Evolutionary conservation across 768 basidiomycete genomes (phyloP).

Genomic region (Coprinopsis sp.): DNA sequence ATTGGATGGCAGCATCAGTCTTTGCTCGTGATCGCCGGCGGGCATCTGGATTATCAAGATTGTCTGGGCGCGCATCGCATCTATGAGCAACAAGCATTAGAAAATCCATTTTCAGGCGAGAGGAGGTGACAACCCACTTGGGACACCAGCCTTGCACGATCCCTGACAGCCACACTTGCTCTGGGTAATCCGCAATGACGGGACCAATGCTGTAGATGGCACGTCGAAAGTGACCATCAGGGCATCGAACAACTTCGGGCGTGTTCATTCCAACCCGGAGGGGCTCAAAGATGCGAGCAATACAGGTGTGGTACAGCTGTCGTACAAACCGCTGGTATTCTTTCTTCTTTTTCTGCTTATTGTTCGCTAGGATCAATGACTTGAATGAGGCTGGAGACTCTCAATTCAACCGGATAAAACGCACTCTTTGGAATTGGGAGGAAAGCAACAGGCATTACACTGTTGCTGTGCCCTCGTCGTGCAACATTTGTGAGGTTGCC

Average conservation of each 20-base stretch:
- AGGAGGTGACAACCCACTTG: conserved; percentile 10
- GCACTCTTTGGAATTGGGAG: too few relatives aligned
- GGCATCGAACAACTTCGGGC: conserved; percentile 21
- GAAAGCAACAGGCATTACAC: too few relatives aligned
- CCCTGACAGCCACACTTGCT: conserved; percentile 26
- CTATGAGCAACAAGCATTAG: too few relatives aligned
- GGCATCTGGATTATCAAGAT: too few relatives aligned
- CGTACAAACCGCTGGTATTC: conserved; percentile 19
- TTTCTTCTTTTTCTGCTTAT: conserved; percentile 9
- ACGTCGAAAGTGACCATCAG: conserved; percentile 29
- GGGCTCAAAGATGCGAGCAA: conserved; percentile 14
- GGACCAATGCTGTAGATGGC: conserved; percentile 28
- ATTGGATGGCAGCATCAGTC: too few relatives aligned
- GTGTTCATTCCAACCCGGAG: conserved; percentile 16
- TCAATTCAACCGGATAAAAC: too few relatives aligned
- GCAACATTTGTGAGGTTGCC: too few relatives aligned
- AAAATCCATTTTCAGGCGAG: too few relatives aligned
- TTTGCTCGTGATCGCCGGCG: too few relatives aligned
- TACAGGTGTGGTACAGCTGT: conserved; percentile 24
- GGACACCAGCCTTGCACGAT: conserved; percentile 25
- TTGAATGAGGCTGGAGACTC: too few relatives aligned
- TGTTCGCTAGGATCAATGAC: conserved; percentile 14
- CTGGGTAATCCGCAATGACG: conserved; percentile 36
- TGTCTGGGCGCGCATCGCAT: too few relatives aligned
- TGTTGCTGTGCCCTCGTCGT: too few relatives aligned